These are phyloP conservation scores for Cercospora canescens DNA, from an alignment of 2,329 filamentous ascomycete genomes.

Conservation along the genomic window DNA sequence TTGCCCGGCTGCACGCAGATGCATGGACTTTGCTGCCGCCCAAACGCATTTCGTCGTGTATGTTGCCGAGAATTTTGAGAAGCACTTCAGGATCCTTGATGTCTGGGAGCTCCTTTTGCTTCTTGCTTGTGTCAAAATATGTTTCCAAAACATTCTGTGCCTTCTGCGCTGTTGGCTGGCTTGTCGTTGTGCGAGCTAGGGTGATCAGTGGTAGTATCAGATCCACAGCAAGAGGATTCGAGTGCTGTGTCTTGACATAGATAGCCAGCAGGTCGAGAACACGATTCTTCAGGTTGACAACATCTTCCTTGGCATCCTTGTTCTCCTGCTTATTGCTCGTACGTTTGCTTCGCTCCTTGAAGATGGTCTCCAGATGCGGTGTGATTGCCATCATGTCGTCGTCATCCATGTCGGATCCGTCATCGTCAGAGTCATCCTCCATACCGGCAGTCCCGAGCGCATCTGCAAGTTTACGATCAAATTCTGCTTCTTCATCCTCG, in stretches of 20 bases:
- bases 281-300: conserved; percentile 92
- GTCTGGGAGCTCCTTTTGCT: conserved; percentile 45
- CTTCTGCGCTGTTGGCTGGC: conserved; percentile 73
- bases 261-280: conserved; percentile 85
- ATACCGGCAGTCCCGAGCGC: conserved; percentile 70
- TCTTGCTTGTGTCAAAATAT: conserved; percentile 65
- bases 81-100: conserved; percentile 37
- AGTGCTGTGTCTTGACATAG: conserved; percentile 77
- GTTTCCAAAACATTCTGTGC: conserved; percentile 70
- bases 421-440: conserved; percentile 60
- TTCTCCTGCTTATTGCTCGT: conserved; percentile 76
- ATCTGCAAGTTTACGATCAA: conserved; percentile 75
- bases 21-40: conserved; percentile 69
- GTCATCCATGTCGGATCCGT: conserved; percentile 83
- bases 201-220: conserved; percentile 75
- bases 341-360: conserved; percentile 70
- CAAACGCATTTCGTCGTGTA: conserved; percentile 68
- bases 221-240: conserved; percentile 65
- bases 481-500: conserved; percentile 54
- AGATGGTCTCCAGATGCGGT: conserved; percentile 78
- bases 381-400: conserved; percentile 93
- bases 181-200: conserved; percentile 73
- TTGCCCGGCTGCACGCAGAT: conserved; percentile 71
- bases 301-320: conserved; percentile 82
- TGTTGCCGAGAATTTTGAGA: conserved; percentile 61